These are phyloP conservation scores for Hirsutella rhossiliensis DNA, from an alignment of 2,329 filamentous ascomycete genomes.

Conservation along the genomic window DNA sequence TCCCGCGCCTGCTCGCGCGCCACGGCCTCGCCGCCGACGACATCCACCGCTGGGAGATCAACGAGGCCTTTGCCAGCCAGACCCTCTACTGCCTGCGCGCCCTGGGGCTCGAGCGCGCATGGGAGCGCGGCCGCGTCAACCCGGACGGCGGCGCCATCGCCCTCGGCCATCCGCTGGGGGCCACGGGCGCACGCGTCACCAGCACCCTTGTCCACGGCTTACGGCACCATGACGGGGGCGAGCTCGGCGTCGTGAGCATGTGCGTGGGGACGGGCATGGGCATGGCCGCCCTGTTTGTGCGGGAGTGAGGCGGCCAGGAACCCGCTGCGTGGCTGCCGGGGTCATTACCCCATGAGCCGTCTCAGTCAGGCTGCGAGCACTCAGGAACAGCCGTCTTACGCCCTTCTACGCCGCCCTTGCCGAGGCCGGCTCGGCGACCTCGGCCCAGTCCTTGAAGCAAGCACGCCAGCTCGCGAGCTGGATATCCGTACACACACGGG, in stretches of 20 bases:
- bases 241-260: conserved; percentile 84
- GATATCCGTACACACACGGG: too few species aligned
- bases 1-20: conserved; percentile 65
- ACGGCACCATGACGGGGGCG: conserved; percentile 56
- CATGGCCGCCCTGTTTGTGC: conserved; percentile 56
- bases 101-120: conserved; percentile 51
- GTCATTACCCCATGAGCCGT: too few species aligned
- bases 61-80: conserved; percentile 66
- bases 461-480: too few species aligned
- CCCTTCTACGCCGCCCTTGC: too few species aligned
- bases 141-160: conserved; percentile 90
- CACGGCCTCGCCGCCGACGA: conserved; percentile 56
- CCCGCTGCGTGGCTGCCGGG: too few species aligned
- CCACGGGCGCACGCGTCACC: conserved; percentile 73
- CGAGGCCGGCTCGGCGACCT: too few species aligned
- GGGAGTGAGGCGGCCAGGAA: conserved; percentile 30
- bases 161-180: conserved; percentile 83
- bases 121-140: conserved; percentile 63
- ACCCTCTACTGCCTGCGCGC: conserved; percentile 59
- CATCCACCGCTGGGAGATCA: conserved; percentile 83
- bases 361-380: too few species aligned
- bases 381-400: too few species aligned
- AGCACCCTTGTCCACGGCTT: conserved; percentile 56
- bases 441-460: too few species aligned
- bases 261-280: conserved; percentile 78